Base-by-base conservation (phyloP, 495 filamentous ascomycete species). In the Usnea hakonensis region DNA sequence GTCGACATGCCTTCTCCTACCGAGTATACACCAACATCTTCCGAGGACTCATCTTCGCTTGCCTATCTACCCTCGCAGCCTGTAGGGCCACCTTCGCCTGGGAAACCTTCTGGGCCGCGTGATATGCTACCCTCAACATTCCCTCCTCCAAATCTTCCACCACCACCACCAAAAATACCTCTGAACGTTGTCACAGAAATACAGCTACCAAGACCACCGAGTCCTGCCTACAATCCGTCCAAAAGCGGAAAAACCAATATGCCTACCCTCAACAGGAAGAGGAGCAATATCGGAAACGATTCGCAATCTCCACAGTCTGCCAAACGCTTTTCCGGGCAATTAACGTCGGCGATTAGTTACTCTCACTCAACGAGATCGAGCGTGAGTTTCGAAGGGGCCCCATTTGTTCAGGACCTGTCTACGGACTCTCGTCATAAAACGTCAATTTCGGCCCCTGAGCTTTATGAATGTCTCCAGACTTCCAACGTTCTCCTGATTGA, bases 401-500 rank as follows among this genome's bases (percentile, higher is more conserved):
- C 44, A n/a, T 36, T 46, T 13, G n/a, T 35, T n/a, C 50, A 28
- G 19, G 21, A 43, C 14, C 10, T 58, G 23, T 41, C 44, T n/a
- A 33, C 56, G 5, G 55, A 37, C 16, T 41, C 0, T 60, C 70
- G n/a, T 44, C 69, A 26, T 14, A 40, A 37, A 35, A 64, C 59
- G 14, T 52, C 62, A 40, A 83, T 97, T 19, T 82, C 80, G 5
- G 83, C 85, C 2, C 77, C 86, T 36, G 79, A 85, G 35, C 77
- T 98, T 5, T 76, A 82, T 44, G 78, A 83, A 32, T 88, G 86
- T 61, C 76, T 95, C 62, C 79, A 74, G 41, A 78, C 77, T 58
- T 80, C 82, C 59, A 83, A 79, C 41, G 77, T 96, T 5, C 74
- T 99, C 3, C 64, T 97, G 21, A 88, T 99, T 65, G 94, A 97